A percentile compares a stretch with the other conserved stretches of the same genome.
phyloP scores from a whole-genome alignment of 805 yeast species.

The Kodamaea nitidulidarum region DNA sequence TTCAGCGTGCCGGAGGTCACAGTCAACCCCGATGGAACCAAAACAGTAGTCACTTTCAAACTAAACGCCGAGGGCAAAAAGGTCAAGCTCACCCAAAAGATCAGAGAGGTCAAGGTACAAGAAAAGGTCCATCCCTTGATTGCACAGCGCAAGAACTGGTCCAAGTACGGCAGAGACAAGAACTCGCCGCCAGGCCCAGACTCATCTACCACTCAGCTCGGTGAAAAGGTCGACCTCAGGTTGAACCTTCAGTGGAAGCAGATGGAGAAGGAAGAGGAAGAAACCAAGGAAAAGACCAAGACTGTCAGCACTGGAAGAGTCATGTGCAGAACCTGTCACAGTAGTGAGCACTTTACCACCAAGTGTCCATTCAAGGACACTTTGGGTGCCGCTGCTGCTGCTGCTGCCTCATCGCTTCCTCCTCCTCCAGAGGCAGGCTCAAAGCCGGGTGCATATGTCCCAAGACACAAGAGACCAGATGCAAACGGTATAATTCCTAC shows the following conservation, averaged over 20 bases:
- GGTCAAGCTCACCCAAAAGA: constrained; percentile 81
- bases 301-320: constrained; percentile 41
- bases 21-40: constrained; percentile 82
- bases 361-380: constrained; percentile 96
- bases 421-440: constrained; percentile 23
- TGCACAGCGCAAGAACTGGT: constrained; percentile 87
- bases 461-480: constrained; percentile 44
- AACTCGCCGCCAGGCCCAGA: constrained; percentile 80
- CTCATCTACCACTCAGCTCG: constrained; percentile 79
- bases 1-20: constrained; percentile 72
- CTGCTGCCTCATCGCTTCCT: constrained; percentile 41
- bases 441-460: constrained; percentile 36
- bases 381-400: constrained; percentile 49
- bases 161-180: constrained; percentile 79
- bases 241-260: constrained; percentile 77
- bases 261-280: constrained; percentile 68
- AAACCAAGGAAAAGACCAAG: constrained; percentile 42
- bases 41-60: constrained; percentile 76
- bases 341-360: constrained; percentile 88
- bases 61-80: constrained; percentile 75
- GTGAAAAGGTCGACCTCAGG: constrained; percentile 75
- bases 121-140: constrained; percentile 81
- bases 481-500: constrained; percentile 40
- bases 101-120: constrained; percentile 69
- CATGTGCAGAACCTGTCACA: constrained; percentile 76